A percentile compares a stretch with the other conserved stretches of the same genome.
These are phyloP conservation scores for Fusarium sp. DNA, from an alignment of 2,329 filamentous ascomycete species.

Conservation along the genomic window DNA sequence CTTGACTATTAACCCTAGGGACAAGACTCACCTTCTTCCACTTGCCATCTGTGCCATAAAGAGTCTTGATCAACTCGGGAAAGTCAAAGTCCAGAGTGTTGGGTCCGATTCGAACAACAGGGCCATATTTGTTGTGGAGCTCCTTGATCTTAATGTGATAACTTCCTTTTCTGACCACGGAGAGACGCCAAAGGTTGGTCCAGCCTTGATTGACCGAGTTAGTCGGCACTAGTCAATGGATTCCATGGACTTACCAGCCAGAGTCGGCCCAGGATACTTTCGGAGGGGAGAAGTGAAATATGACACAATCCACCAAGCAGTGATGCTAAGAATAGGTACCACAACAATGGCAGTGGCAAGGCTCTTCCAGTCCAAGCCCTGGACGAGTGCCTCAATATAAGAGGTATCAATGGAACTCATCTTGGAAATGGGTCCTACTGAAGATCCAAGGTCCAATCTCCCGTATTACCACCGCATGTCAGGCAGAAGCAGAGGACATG, in stretches of 20 bases:
- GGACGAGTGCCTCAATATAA: slow-evolving; percentile 12
- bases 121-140: slow-evolving; percentile 54
- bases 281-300: slow-evolving; percentile 30
- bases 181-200: slow-evolving; percentile 54
- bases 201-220: slow-evolving; percentile 28
- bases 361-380: slow-evolving; percentile 20
- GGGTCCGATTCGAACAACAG: slow-evolving; percentile 54
- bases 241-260: slow-evolving; percentile 25
- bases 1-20: too few relatives aligned
- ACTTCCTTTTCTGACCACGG: slow-evolving; percentile 42
- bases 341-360: slow-evolving; percentile 4
- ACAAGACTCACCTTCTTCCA: slow-evolving; percentile 45
- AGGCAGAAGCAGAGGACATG: background rate
- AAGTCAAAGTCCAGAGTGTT: slow-evolving; percentile 53
- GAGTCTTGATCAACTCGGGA: slow-evolving; percentile 50
- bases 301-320: slow-evolving; percentile 26
- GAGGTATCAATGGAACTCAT: slow-evolving; percentile 28
- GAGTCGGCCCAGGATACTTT: slow-evolving; percentile 27
- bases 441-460: background rate
- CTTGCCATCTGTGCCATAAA: slow-evolving; percentile 51
- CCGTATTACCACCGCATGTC: background rate
- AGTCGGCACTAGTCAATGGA: background rate
- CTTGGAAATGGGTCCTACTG: background rate
- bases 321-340: slow-evolving; percentile 28
- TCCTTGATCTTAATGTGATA: slow-evolving; percentile 47